These are phyloP conservation scores for Melampsora abietis-canadensis DNA, from an alignment of 1,284 basidiomycete genomes.

Conservation along the genomic window DNA sequence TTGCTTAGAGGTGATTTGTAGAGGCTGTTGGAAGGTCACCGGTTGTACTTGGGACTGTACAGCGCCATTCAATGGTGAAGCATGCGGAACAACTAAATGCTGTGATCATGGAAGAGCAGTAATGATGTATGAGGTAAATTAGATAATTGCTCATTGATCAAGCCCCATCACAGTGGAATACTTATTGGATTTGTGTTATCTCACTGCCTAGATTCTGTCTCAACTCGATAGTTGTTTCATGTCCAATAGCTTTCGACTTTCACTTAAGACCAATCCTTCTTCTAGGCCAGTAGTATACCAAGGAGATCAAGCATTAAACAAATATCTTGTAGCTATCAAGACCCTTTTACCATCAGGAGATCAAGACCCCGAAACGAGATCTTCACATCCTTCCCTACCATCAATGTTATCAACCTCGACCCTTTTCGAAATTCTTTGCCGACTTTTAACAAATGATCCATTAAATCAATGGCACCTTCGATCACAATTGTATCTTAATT, in stretches of 20 bases:
- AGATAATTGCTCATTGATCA: neutral
- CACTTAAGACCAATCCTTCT: constrained; percentile 11
- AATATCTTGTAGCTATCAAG: constrained; percentile 8
- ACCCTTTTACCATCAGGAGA: neutral
- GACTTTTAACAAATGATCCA: neutral
- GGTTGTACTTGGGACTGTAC: constrained; percentile 30
- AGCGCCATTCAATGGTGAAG: constrained; percentile 13
- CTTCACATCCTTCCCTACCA: neutral
- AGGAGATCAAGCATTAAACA: constrained; percentile 26
- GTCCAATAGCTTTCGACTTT: constrained; percentile 11
- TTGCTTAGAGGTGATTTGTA: constrained; percentile 29
- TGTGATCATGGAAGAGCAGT: constrained; percentile 20
- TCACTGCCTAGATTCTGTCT: constrained; percentile 2
- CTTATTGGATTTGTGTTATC: neutral
- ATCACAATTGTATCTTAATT: neutral
- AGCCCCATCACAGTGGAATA: neutral
- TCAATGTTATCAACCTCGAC: constrained; percentile 22
- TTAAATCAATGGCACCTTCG: neutral
- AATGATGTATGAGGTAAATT: constrained; percentile 33
- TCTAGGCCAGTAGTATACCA: constrained; percentile 11
- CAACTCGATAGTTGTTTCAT: constrained; percentile 34
- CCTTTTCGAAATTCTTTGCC: neutral
- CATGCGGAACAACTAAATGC: constrained; percentile 21
- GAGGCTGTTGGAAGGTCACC: constrained; percentile 19
- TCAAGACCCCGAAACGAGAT: neutral